These are phyloP conservation scores for Alternaria rosae DNA, from an alignment of 2,329 filamentous ascomycete genomes.

Conservation along the genomic window DNA sequence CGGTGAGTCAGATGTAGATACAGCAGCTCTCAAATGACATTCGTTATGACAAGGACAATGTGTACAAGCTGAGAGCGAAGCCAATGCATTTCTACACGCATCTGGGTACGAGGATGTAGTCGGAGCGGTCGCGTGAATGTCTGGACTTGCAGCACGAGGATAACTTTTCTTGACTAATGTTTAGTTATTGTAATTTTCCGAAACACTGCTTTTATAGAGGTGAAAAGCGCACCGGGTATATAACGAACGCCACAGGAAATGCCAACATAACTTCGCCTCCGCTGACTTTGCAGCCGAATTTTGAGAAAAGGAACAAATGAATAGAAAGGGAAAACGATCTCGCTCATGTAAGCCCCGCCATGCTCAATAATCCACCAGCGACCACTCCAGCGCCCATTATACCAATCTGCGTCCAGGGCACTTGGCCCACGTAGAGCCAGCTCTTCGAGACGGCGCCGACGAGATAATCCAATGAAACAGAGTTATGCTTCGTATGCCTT, in stretches of 20 bases:
- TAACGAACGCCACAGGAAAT: background rate
- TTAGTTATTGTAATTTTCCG: background rate
- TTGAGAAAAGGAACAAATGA: background rate
- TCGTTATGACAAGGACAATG: too few species aligned
- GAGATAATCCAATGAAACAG: background rate
- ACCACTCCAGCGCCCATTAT: background rate
- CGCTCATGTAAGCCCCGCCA: background rate
- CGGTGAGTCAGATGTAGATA: background rate
- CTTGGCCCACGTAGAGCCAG: background rate
- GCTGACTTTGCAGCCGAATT: background rate
- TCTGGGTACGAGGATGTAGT: background rate
- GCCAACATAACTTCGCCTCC: background rate
- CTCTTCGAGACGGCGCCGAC: background rate
- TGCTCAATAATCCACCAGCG: background rate
- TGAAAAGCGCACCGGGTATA: conserved; percentile 1
- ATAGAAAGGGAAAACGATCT: background rate
- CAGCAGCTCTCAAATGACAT: background rate
- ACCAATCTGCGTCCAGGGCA: conserved; percentile 2
- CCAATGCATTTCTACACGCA: background rate
- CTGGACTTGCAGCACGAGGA: background rate
- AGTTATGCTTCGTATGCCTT: background rate
- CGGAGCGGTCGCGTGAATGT: background rate
- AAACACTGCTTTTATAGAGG: background rate
- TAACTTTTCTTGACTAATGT: too few species aligned
- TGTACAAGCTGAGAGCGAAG: too few species aligned